These are phyloP conservation scores for Citrullus colocynthis DNA, from an alignment of 306 rosid genomes.

Conservation along the genomic window DNA sequence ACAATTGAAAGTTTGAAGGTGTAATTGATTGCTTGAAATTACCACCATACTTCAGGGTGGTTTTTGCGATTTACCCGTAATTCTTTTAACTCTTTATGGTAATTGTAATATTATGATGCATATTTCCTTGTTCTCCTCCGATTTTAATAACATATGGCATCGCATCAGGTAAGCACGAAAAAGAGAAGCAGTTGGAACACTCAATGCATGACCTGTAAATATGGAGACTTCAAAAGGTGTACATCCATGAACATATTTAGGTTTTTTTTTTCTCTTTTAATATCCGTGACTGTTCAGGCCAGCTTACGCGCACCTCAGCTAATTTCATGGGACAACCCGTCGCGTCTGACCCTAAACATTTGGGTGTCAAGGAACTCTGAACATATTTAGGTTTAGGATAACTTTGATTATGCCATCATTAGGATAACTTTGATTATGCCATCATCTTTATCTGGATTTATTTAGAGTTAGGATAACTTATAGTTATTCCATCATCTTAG, in stretches of 20 bases:
- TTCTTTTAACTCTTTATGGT: background rate
- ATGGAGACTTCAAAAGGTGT: slow-evolving; percentile 2
- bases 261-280: background rate
- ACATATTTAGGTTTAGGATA: background rate
- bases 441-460: background rate
- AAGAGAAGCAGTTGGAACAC: background rate
- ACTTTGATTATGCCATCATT: background rate
- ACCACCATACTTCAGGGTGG: no score
- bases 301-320: no score
- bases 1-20: no score
- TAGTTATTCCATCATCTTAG: background rate
- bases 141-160: background rate
- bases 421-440: background rate
- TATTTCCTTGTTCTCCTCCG: background rate
- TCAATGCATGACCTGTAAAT: background rate
- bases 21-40: no score
- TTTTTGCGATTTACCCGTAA: no score
- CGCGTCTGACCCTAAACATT: no score
- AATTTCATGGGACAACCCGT: no score
- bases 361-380: no score
- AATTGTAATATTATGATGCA: background rate
- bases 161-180: background rate
- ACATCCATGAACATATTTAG: background rate
- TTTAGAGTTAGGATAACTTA: background rate
- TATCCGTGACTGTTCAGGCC: no score